Percentiles rank a stretch among this genome's conserved stretches.
Evolutionary conservation across 257 asterid species (phyloP).

Genomic region (Solanum virginianum): DNA sequence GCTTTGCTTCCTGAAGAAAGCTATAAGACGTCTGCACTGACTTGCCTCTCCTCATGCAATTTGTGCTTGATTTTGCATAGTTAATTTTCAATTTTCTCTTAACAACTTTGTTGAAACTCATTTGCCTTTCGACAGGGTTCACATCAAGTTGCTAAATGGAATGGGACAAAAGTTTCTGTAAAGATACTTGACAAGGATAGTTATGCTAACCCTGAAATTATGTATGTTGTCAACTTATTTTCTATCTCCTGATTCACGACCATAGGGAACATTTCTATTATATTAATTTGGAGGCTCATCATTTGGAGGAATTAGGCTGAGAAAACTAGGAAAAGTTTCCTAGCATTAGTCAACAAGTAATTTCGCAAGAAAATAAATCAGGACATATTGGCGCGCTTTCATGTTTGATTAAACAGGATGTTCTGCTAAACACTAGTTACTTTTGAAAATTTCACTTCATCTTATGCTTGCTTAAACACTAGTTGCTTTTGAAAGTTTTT

Average conservation of each 20-base stretch:
- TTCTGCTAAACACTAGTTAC: too few relatives aligned
- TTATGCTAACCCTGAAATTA: slow-evolving; percentile 62
- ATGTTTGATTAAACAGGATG: not conserved
- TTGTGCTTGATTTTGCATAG: not conserved
- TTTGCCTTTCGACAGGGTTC: slow-evolving; percentile 46
- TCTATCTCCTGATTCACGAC: not conserved
- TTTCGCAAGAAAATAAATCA: not conserved
- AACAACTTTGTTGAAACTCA: not conserved
- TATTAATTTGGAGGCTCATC: too few relatives aligned
- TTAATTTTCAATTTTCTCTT: not conserved
- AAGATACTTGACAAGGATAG: slow-evolving; percentile 91
- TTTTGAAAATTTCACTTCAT: too few relatives aligned
- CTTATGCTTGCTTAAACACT: not conserved
- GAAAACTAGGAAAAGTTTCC: not conserved
- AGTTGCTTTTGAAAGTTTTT: not conserved
- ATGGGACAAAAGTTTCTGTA: slow-evolving; percentile 92
- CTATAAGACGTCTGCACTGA: not conserved
- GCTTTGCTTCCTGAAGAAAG: not conserved
- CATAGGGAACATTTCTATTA: not conserved
- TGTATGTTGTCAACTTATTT: slow-evolving; percentile 24
- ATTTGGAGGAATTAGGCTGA: not conserved
- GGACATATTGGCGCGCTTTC: not conserved
- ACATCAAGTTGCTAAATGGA: slow-evolving; percentile 99
- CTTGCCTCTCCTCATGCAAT: not conserved
- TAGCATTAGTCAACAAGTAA: not conserved